Evolutionary conservation across 2,329 filamentous ascomycete species (phyloP).

Genomic region (Colletotrichum somersetense): DNA sequence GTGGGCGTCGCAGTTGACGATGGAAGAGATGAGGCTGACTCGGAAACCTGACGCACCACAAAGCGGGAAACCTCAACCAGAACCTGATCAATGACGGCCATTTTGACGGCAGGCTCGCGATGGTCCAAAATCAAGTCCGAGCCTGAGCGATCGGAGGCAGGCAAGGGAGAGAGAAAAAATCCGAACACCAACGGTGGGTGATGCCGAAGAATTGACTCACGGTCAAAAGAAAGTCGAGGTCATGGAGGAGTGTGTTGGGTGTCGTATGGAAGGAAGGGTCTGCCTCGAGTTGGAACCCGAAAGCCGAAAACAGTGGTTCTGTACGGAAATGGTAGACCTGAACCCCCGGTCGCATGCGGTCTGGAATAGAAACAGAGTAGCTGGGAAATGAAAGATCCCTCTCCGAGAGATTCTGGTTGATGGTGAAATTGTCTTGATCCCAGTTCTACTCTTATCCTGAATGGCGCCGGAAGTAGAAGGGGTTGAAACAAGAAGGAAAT

Average conservation of each 20-base stretch:
- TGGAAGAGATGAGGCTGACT: slow-evolving; percentile 34
- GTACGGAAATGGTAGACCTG: slow-evolving; percentile 34
- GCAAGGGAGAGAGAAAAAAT: background rate
- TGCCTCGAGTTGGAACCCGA: slow-evolving; percentile 24
- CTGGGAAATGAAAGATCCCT: background rate
- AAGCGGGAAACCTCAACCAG: slow-evolving; percentile 53
- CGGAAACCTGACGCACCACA: slow-evolving; percentile 48
- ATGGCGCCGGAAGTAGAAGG: slow-evolving; percentile 24
- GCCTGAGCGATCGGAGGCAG: slow-evolving; percentile 5
- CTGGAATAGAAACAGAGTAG: slow-evolving; percentile 21
- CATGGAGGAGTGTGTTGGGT: slow-evolving; percentile 26
- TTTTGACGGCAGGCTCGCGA: slow-evolving; percentile 42
- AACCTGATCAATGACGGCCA: slow-evolving; percentile 54
- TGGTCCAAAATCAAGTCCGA: background rate
- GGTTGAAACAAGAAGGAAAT: slow-evolving; percentile 33
- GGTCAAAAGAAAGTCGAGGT: slow-evolving; percentile 24
- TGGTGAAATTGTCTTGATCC: background rate
- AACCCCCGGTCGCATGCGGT: slow-evolving; percentile 39
- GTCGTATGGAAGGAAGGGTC: slow-evolving; percentile 10
- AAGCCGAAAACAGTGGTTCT: slow-evolving; percentile 37
- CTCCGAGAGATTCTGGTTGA: background rate
- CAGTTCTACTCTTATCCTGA: slow-evolving; percentile 25
- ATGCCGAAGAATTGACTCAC: slow-evolving; percentile 32
- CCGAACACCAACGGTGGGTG: slow-evolving; percentile 31
- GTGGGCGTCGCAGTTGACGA: slow-evolving; percentile 43